phyloP scores from a whole-genome alignment of 1,284 basidiomycete genomes.

The Cryptococcus hybrid region DNA sequence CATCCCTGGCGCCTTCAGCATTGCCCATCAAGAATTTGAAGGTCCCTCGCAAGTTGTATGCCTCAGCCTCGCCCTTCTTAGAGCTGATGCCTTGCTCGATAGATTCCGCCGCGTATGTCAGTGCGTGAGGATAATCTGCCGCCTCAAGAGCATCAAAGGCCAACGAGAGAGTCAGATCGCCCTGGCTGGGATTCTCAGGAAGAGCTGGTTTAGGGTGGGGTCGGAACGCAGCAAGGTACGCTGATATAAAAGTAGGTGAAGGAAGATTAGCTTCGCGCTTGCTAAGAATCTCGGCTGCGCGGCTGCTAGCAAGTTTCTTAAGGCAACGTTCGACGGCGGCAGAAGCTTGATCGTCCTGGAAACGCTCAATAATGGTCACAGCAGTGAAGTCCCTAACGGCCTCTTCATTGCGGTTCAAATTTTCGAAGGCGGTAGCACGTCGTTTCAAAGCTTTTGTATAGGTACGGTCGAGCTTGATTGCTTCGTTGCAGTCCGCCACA shows the following conservation, averaged over 20 bases:
- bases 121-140: constrained; percentile 80
- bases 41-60: constrained; percentile 89
- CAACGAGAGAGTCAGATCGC: constrained; percentile 79
- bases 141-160: constrained; percentile 82
- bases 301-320: constrained; percentile 67
- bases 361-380: constrained; percentile 89
- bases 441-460: constrained; percentile 97
- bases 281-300: constrained; percentile 29
- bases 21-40: constrained; percentile 95
- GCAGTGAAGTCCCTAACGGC: constrained; percentile 91
- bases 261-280: constrained; percentile 81
- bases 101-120: constrained; percentile 79
- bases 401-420: constrained; percentile 70
- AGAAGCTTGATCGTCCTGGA: constrained; percentile 78
- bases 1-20: constrained; percentile 76
- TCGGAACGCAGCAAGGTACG: constrained; percentile 97
- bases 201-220: constrained; percentile 68
- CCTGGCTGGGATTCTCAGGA: constrained; percentile 71
- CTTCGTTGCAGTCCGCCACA: constrained; percentile 86
- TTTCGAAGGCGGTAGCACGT: constrained; percentile 81
- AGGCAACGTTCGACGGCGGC: constrained; percentile 87
- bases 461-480: constrained; percentile 75
- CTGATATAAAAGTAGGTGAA: constrained; percentile 88
- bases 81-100: constrained; percentile 83
- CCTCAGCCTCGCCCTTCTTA: constrained; percentile 75